These are phyloP conservation scores for Phytophthora pinifolia DNA, from an alignment of 352 stramenopile species.

Conservation along the genomic window DNA sequence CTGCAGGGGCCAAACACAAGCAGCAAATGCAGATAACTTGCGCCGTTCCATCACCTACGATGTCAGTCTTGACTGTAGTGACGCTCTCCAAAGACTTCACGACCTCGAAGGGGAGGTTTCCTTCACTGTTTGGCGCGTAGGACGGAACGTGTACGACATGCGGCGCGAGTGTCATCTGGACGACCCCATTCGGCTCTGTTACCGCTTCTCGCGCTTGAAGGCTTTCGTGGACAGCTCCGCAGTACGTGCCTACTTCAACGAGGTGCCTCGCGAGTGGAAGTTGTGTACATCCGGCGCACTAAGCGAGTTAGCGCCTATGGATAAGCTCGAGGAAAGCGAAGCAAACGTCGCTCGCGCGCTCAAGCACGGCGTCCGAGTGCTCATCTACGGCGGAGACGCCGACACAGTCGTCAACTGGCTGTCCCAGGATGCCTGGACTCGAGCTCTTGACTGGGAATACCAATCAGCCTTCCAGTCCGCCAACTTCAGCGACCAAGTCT, in stretches of 20 bases:
- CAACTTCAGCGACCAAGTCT: conserved; percentile 13
- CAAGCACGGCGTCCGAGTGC: conserved; percentile 57
- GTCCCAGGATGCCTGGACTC: conserved; percentile 68
- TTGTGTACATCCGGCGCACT: conserved; percentile 43
- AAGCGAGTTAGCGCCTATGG: conserved; percentile 22
- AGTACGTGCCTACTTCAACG: conserved; percentile 48
- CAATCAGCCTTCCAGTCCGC: conserved; percentile 33
- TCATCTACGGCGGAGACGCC: conserved; percentile 70
- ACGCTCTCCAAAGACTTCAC: conserved; percentile 19
- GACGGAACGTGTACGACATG: conserved; percentile 74
- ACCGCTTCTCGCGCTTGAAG: conserved; percentile 60
- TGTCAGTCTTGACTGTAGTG: conserved; percentile 16
- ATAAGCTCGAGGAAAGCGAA: conserved; percentile 64
- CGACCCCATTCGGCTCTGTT: conserved; percentile 59
- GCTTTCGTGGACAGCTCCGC: conserved; percentile 51
- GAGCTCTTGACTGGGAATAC: conserved; percentile 43
- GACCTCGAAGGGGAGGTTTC: conserved; percentile 20
- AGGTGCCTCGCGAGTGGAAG: conserved; percentile 36
- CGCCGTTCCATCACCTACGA: background rate
- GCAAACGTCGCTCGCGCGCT: conserved; percentile 49
- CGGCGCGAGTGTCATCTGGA: conserved; percentile 49
- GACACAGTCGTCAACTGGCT: conserved; percentile 76
- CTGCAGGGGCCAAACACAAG: conserved; percentile 9
- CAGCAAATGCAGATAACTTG: conserved; percentile 2
- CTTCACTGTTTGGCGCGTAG: conserved; percentile 14